Percentiles rank a stretch among this genome's conserved stretches.
Conservation (phyloP, 164 flowering plant genomes). For the Umbilicus rupestris region DNA sequence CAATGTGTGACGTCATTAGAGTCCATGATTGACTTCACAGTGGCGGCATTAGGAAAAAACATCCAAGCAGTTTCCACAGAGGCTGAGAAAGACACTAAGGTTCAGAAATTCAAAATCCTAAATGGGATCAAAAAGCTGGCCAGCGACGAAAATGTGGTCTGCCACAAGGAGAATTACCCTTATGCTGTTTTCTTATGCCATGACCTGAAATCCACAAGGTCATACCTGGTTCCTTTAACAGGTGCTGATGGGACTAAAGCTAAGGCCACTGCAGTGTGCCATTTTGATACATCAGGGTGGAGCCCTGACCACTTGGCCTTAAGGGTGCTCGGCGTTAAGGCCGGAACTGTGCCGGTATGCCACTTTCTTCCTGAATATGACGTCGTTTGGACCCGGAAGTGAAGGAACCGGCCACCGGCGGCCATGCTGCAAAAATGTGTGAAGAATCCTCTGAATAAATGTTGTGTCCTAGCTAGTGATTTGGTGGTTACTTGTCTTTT, state of each 20-base stretch:
- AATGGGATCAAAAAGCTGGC: conserved; percentile 17
- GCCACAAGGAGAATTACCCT: conserved; percentile 31
- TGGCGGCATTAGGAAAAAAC: conserved; percentile 26
- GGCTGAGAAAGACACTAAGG: conserved; percentile 16
- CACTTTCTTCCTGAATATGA: conserved; percentile 45
- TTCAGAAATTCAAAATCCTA: conserved; percentile 23
- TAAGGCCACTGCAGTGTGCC: conserved; percentile 33
- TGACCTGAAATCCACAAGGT: conserved; percentile 16
- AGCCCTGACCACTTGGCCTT: conserved; percentile 44
- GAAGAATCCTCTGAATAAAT: no score
- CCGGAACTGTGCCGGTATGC: conserved; percentile 36
- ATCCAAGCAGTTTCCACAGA: conserved; percentile 31
- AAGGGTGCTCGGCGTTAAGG: conserved; percentile 30
- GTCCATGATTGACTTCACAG: conserved; percentile 35
- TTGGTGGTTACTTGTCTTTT: not conserved
- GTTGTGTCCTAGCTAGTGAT: no score
- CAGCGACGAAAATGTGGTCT: conserved; percentile 23
- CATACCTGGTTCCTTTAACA: conserved; percentile 23
- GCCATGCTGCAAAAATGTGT: not conserved
- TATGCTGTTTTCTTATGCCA: conserved; percentile 42
- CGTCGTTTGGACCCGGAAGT: conserved; percentile 24
- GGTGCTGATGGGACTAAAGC: conserved; percentile 32
- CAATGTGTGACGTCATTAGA: conserved; percentile 38
- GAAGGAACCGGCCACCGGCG: not conserved
- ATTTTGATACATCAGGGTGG: conserved; percentile 36